Evolutionary conservation across 768 basidiomycete genomes (phyloP).

Genomic region (Suillus subaureus): DNA sequence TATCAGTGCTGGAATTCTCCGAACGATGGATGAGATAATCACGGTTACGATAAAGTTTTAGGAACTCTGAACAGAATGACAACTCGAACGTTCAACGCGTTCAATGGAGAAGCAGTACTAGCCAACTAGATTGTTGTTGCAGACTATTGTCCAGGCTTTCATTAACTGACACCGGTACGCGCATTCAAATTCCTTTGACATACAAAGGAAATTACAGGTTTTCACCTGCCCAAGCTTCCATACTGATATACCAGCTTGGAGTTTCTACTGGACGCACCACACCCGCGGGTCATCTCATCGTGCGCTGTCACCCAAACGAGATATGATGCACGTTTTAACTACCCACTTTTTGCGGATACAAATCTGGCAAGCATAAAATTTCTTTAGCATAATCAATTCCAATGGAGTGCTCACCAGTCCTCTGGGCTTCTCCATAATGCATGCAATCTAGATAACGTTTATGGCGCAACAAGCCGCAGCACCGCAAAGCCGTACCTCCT

Average conservation of each 20-base stretch:
- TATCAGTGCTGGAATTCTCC: neutral
- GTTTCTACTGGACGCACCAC: neutral
- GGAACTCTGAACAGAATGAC: neutral
- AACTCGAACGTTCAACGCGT: neutral
- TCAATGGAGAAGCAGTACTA: neutral
- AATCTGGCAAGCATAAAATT: neutral
- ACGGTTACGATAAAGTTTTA: neutral
- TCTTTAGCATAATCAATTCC: neutral
- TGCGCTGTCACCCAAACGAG: neutral
- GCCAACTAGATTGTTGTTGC: neutral
- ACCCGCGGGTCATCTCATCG: neutral
- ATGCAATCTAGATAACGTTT: neutral
- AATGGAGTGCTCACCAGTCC: neutral
- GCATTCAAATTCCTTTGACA: neutral
- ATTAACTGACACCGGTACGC: neutral
- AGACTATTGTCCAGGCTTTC: neutral
- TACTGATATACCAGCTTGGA: neutral
- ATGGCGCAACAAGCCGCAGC: neutral
- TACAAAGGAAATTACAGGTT: neutral
- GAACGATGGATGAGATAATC: neutral
- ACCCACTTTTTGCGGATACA: neutral
- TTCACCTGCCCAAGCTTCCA: neutral
- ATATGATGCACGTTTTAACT: neutral
- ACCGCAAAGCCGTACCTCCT: neutral
- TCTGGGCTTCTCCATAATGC: neutral